Conservation (phyloP, 805 yeast genomes). For the Myxozyma monticola region DNA sequence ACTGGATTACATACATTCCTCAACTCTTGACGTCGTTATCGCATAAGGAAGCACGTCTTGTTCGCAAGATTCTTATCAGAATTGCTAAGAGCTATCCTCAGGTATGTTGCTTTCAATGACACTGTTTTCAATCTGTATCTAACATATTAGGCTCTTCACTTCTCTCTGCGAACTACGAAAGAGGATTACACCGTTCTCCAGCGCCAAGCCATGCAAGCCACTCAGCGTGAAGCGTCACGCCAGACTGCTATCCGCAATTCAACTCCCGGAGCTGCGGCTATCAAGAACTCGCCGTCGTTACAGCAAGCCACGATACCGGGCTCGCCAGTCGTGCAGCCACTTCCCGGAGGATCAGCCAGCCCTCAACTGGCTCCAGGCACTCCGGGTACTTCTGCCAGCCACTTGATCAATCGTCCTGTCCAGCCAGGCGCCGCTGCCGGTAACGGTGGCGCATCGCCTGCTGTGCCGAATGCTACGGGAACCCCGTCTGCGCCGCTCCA, state of each 20-base stretch:
- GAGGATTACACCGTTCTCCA: constrained; percentile 90
- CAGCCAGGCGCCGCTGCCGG: constrained; percentile 3
- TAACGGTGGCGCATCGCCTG: not conserved
- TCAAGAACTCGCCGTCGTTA: constrained; percentile 23
- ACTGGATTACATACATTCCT: constrained; percentile 97
- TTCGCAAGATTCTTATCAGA: constrained; percentile 80
- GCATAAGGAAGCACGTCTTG: constrained; percentile 86
- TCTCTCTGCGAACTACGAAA: constrained; percentile 90
- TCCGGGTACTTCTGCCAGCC: constrained; percentile 9
- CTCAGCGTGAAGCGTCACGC: constrained; percentile 35
- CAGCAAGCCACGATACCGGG: constrained; percentile 18
- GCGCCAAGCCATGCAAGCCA: constrained; percentile 63
- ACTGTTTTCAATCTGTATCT: not conserved
- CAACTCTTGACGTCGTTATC: constrained; percentile 87
- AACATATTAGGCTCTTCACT: constrained; percentile 65
- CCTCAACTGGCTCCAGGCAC: constrained; percentile 13
- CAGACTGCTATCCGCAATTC: constrained; percentile 23
- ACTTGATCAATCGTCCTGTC: constrained; percentile 18
- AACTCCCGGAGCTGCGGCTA: constrained; percentile 29
- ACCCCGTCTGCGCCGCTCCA: constrained; percentile 41
- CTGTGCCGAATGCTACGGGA: constrained; percentile 28
- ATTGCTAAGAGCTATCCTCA: constrained; percentile 98
- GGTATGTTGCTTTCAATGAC: constrained; percentile 18
- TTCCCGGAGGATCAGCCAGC: constrained; percentile 8
- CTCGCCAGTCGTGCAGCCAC: constrained; percentile 23